Conservation (phyloP, 2,329 filamentous ascomycete species). For the Cyphellophora europaea region DNA sequence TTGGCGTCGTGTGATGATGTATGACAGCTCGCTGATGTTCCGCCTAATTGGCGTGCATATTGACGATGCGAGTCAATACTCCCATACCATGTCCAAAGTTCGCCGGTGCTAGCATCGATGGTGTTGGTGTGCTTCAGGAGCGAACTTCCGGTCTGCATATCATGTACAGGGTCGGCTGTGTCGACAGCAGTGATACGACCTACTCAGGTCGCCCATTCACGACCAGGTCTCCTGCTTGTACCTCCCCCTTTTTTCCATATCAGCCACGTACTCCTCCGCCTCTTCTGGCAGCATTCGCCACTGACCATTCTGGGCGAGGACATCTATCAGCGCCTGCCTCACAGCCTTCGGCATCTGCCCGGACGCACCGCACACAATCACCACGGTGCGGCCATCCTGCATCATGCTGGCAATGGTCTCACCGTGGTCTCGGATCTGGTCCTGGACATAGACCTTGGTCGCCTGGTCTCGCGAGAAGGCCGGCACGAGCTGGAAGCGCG, state of each 20-base stretch:
- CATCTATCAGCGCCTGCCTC: slow-evolving; percentile 55
- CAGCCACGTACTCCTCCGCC: slow-evolving; percentile 46
- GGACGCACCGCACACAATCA: slow-evolving; percentile 46
- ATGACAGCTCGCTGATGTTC: too few relatives aligned
- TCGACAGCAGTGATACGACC: too few relatives aligned
- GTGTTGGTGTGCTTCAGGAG: too few relatives aligned
- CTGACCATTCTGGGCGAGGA: slow-evolving; percentile 31
- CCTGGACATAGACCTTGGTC: slow-evolving; percentile 60
- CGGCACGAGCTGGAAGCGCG: slow-evolving; percentile 35
- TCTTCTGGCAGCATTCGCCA: slow-evolving; percentile 30
- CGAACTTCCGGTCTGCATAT: too few relatives aligned
- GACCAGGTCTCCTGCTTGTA: slow-evolving; percentile 66
- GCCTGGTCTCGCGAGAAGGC: slow-evolving; percentile 64
- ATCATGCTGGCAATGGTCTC: slow-evolving; percentile 43
- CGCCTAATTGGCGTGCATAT: too few relatives aligned
- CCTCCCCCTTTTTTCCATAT: slow-evolving; percentile 52
- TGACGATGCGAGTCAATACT: too few relatives aligned
- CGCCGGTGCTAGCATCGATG: too few relatives aligned
- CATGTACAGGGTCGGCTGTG: too few relatives aligned
- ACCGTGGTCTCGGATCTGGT: slow-evolving; percentile 46
- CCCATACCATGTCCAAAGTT: too few relatives aligned
- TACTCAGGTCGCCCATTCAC: too few relatives aligned
- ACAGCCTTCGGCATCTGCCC: slow-evolving; percentile 65
- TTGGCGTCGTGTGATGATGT: too few relatives aligned
- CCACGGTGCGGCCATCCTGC: slow-evolving; percentile 40